Evolutionary conservation across 2,329 filamentous ascomycete species (phyloP).

Genomic region (Clarireedia homoeocarpa): DNA sequence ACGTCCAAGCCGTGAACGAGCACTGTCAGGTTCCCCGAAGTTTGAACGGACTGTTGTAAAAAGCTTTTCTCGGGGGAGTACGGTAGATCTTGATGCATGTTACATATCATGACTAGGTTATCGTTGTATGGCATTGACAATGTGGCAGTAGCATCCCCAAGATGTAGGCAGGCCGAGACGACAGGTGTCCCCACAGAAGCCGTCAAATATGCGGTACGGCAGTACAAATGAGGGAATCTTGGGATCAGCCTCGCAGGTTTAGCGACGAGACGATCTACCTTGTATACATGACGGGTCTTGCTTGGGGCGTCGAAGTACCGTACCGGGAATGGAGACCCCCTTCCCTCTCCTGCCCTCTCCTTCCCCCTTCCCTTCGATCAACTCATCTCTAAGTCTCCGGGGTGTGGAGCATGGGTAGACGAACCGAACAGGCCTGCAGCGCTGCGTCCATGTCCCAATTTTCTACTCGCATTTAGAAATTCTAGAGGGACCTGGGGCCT

Average conservation of each 20-base stretch:
- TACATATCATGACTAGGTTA: neutral
- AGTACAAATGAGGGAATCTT: constrained; percentile 8
- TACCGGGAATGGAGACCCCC: neutral
- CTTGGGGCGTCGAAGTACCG: neutral
- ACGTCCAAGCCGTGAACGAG: neutral
- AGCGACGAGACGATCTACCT: constrained; percentile 2
- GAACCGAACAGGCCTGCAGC: neutral
- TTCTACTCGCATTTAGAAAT: neutral
- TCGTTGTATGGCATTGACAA: neutral
- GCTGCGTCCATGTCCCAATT: neutral
- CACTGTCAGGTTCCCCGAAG: neutral
- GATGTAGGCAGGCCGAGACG: neutral
- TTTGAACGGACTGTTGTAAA: neutral
- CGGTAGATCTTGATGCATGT: neutral
- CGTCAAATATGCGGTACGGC: neutral
- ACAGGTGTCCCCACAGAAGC: constrained; percentile 5
- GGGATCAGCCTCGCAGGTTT: neutral
- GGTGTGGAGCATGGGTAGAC: constrained; percentile 4
- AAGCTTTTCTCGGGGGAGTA: neutral
- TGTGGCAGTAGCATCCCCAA: neutral
- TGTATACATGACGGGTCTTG: constrained; percentile 1
- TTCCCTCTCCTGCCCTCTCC: neutral
- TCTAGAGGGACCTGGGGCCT: constrained; percentile 5
- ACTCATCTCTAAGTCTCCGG: constrained; percentile 2
- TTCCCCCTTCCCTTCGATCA: neutral